Base-by-base conservation (phyloP, 2,329 filamentous ascomycete genomes). In the Xylariaceae sp. region DNA sequence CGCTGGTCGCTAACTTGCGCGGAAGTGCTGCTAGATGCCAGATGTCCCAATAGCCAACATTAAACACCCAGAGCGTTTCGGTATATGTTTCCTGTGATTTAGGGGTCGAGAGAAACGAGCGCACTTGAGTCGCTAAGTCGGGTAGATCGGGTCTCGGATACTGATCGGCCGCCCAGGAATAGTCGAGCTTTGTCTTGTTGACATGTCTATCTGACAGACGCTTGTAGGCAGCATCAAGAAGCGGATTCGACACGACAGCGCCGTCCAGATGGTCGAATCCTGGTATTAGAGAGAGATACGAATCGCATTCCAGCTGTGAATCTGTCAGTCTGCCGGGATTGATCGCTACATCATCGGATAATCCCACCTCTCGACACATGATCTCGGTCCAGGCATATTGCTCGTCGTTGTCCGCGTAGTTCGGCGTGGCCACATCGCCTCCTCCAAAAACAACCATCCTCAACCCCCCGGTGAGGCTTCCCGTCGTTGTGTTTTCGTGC, bases 401-500 rank as follows among this genome's bases (percentile, higher is more conserved):
- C 47, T 58, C 51, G 1, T 23, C 44, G 9, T 57, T 59, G 17
- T 59, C 60, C 30, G 60, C 54, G 57, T 73, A 65, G 39, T 66
- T 62, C 7, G 75, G 71, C 42, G 77, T 78, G 10, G 77, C 76
- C 48, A 76, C 66, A 58, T 77, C 75, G n/a, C 80, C 71, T 59
- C 81, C 80, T 3, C 80, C 80, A 65, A 83, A 83, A 4, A 80
- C 78, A 7, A 83, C 79, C 6, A 83, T 72, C 56, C 80, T 76
- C 60, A 82, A 59, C 2, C 76, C 72, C 5, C 72, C 72, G 3
- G 62, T 68, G 1, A 34, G 6, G 4, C 45, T 55, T 15, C 18
- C 15, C 17, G 57, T 50, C 0, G 57, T 53, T 17, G n/a, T 2
- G 18, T 57, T 59, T 9, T 23, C 18, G 18, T 7, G 11, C 60